These are phyloP conservation scores for Vitis vinifera DNA, from an alignment of 164 flowering plant species.

Conservation along the genomic window ASM3070453v1 NC_081809.1:11705501-11706000, in stretches of 20 bases:
- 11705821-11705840: constrained; percentile 52
- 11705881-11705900: constrained; percentile 77
- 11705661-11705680: constrained; percentile 67
- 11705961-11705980: constrained; percentile 79
- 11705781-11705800: constrained; percentile 90
- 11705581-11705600: background rate
- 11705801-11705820: constrained; percentile 60
- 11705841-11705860: constrained; percentile 67
- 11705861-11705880: constrained; percentile 39
- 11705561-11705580: background rate
- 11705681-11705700: constrained; percentile 95
- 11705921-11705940: constrained; percentile 71
- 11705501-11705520: too few relatives aligned
- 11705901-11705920: constrained; percentile 73
- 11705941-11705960: constrained; percentile 96
- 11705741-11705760: constrained; percentile 82
- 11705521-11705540: too few relatives aligned
- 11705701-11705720: constrained; percentile 95
- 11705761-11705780: constrained; percentile 90
- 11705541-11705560: background rate
- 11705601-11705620: background rate
- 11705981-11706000: constrained; percentile 52
- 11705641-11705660: background rate
- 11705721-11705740: constrained; percentile 93
- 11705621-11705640: background rate